Conservation (phyloP, 305 asterid genomes). For the Solanum hybrid region DNA sequence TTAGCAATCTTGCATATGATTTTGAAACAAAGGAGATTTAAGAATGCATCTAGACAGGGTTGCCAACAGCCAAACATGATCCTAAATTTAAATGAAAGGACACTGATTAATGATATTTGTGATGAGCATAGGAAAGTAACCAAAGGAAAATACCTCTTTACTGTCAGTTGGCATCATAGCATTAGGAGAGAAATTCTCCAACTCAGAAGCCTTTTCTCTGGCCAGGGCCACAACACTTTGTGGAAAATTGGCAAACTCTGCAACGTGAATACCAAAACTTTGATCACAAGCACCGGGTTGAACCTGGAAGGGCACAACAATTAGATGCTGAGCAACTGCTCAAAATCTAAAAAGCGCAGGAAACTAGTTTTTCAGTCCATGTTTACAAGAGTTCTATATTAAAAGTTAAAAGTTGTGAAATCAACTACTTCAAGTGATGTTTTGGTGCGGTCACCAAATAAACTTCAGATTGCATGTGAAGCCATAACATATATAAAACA, state of each 20-base stretch:
- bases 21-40: neutral
- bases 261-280: conserved; percentile 97
- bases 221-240: conserved; percentile 87
- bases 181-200: conserved; percentile 83
- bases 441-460: neutral
- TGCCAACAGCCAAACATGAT: neutral
- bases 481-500: neutral
- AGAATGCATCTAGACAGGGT: neutral
- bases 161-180: conserved; percentile 26
- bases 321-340: neutral
- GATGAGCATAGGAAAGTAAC: neutral
- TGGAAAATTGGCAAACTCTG: conserved; percentile 97
- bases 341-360: neutral
- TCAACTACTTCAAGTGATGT: neutral
- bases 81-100: neutral
- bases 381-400: neutral
- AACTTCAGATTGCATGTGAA: neutral
- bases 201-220: conserved; percentile 87
- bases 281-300: conserved; percentile 98
- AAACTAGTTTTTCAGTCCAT: neutral
- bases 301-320: conserved; percentile 39
- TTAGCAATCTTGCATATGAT: neutral
- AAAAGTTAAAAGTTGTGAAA: neutral
- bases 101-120: neutral
- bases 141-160: conserved; percentile 40